A percentile compares a stretch with the other conserved stretches of the same genome.
phyloP scores from a whole-genome alignment of 2,329 filamentous ascomycete species.

The Paraphaeosphaeria minitans region DNA sequence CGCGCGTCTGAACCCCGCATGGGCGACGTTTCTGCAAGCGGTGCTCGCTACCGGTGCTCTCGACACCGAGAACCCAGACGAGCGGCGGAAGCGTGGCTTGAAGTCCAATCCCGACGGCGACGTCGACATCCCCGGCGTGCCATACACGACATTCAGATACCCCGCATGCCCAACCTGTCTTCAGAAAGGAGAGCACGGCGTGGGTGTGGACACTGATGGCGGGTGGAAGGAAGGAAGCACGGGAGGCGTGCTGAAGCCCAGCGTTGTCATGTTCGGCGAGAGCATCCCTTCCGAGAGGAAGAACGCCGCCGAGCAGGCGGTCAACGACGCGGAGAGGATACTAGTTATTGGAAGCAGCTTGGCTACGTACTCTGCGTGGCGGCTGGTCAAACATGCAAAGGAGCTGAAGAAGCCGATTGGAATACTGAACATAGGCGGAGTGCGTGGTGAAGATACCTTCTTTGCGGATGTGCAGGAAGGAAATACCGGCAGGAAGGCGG shows the following conservation, averaged over 20 bases:
- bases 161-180: constrained; percentile 86
- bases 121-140: constrained; percentile 83
- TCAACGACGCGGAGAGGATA: constrained; percentile 74
- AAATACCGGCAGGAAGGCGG: constrained; percentile 44
- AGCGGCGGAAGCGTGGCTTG: constrained; percentile 70
- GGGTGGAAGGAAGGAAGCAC: constrained; percentile 64
- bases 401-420: constrained; percentile 84
- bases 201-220: constrained; percentile 78
- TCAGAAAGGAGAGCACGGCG: constrained; percentile 64
- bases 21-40: constrained; percentile 76
- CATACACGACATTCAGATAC: constrained; percentile 89
- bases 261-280: constrained; percentile 96
- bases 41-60: constrained; percentile 77
- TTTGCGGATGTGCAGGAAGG: constrained; percentile 62
- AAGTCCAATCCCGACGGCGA: constrained; percentile 94
- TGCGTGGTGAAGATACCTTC: constrained; percentile 77
- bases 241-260: constrained; percentile 86
- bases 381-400: constrained; percentile 80
- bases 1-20: constrained; percentile 79
- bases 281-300: constrained; percentile 75
- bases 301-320: constrained; percentile 73
- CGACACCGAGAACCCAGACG: constrained; percentile 74
- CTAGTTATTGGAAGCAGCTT: constrained; percentile 87
- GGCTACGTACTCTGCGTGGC: constrained; percentile 94
- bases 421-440: constrained; percentile 85